phyloP scores from a whole-genome alignment of 805 yeast species.

The Candida gorgasii region DNA sequence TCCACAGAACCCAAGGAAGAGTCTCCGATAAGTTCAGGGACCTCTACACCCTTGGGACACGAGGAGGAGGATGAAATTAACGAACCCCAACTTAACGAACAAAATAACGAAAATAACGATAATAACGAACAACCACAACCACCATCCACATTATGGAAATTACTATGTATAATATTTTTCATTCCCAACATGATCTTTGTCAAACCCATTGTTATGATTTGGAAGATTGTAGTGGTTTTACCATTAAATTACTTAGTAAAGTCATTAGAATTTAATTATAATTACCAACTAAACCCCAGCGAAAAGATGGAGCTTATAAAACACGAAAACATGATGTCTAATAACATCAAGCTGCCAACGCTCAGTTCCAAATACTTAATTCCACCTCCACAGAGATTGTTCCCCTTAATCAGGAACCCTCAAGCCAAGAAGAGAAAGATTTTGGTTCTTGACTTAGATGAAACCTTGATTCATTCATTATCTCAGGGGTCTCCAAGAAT shows the following conservation, averaged over 20 bases:
- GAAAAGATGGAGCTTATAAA: conserved; percentile 40
- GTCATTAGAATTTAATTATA: conserved; percentile 12
- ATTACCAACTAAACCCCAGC: conserved; percentile 10
- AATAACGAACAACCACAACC: not conserved
- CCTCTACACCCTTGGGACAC: too few relatives aligned
- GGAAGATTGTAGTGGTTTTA: conserved; percentile 51
- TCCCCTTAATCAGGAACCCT: conserved; percentile 44
- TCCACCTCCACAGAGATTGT: conserved; percentile 47
- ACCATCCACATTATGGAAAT: not conserved
- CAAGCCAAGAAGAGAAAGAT: conserved; percentile 51
- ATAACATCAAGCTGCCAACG: conserved; percentile 43
- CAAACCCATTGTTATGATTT: conserved; percentile 51
- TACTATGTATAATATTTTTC: conserved; percentile 9
- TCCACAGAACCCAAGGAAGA: too few relatives aligned
- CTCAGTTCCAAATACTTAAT: conserved; percentile 42
- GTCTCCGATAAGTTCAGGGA: too few relatives aligned
- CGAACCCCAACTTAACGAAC: not conserved
- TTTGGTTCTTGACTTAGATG: conserved; percentile 87
- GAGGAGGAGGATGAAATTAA: too few relatives aligned
- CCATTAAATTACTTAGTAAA: conserved; percentile 45
- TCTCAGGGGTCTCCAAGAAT: conserved; percentile 60
- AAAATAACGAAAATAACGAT: not conserved
- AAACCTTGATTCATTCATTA: conserved; percentile 89
- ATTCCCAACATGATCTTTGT: conserved; percentile 42
- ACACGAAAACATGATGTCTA: conserved; percentile 42